Evolutionary conservation across 2,329 filamentous ascomycete species (phyloP), one percentile per base, ranked within the genome.

Genomic region (Nemania sp.): DNA sequence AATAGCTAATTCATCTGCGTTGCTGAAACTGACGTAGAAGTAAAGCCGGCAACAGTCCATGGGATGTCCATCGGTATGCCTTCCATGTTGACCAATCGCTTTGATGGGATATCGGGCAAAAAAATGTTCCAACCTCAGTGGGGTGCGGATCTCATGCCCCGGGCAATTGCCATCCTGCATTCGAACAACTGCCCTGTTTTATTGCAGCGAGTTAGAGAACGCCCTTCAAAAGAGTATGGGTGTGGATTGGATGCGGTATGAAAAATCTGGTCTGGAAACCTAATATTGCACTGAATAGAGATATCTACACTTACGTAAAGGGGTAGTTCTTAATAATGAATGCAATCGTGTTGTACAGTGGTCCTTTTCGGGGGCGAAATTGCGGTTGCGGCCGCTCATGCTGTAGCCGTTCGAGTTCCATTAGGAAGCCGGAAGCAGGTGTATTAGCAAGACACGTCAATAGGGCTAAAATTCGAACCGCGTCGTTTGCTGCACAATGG

Each of bases 111-210:
- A 47, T 37, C 37, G n/a, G n/a, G 9, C n/a, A 26, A 47, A 37
- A 47, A 26, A 47, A 31, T 47, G n/a, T 37, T 47, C 20, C 20
- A 47, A 14, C 33, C 31, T 47, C 44, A 44, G 42, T 44, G 40
- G 42, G 42, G 17, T 45, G 19, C 28, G 17, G 28, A 47, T 37
- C 44, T 47, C 44, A 47, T 24, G 31, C n/a, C 44, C 33, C 17
- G 33, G 44, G 20, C 31, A 47, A 12, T 37, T 47, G 31, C 44
- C 31, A 24, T 47, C 44, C 44, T 47, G 44, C 44, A 47, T 47
- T 19, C 22, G 44, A 47, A 47, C 12, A 47, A 47, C 23, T n/a
- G 44, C 44, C 31, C 44, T 47, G n/a, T 37, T 47, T 44, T 19
- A 44, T 44, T 44, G 15, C 42, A 31, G 15, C 22, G 31, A 28